Evolutionary conservation across 129 eudicot species (phyloP), one percentile per base, ranked within the genome.

Genomic region (Centrapalus pauciflorus): DNA sequence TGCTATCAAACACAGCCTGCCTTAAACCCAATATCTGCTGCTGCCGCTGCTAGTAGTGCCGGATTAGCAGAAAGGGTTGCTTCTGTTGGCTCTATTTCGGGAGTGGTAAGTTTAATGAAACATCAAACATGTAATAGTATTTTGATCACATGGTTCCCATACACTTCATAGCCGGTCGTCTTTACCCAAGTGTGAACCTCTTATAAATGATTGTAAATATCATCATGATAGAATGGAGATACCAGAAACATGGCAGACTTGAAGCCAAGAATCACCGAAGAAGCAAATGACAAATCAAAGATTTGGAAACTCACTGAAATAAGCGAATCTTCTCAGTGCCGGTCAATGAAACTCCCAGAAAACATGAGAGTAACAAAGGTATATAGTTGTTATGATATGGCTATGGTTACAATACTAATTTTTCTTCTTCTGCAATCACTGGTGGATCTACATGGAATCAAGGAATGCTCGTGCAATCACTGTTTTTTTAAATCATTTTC

Each of bases 21-120:
- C 11, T 71, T 85, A 56, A 87, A 80, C 72, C 62, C 86, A 61
- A 74, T 85, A 58, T 69, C 90, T 35, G 85, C 82, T 7, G 72
- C 71, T 7, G 87, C 84, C 4, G 75, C 65, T 0, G 88, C 86
- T 54, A 87, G 81, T 66, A 76, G 81, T 67, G 78, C 87, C 70
- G 94, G 83, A 35, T 80, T 72, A 19, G 72, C 87, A 25, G 95
- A 90, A n/a, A 82, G 97, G 77, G 84, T 79, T 29, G 79, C 62
- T 29, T 77, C 96, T 7, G 82, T 74, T 52, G 90, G 79, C 55
- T 67, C 88, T 38, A 68, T 83, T 68, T 66, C 90, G 1, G 87
- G 84, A 73, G 68, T 87, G 86, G 97, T 87, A 35, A 49, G 95
- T 77, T 73, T 64, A 38, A 41, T 3, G 25, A 60, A 17, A 28